Evolutionary conservation across 495 filamentous ascomycete species (phyloP), one percentile per base, ranked within the genome.

Genomic region (Lasiosphaeria ovina): DNA sequence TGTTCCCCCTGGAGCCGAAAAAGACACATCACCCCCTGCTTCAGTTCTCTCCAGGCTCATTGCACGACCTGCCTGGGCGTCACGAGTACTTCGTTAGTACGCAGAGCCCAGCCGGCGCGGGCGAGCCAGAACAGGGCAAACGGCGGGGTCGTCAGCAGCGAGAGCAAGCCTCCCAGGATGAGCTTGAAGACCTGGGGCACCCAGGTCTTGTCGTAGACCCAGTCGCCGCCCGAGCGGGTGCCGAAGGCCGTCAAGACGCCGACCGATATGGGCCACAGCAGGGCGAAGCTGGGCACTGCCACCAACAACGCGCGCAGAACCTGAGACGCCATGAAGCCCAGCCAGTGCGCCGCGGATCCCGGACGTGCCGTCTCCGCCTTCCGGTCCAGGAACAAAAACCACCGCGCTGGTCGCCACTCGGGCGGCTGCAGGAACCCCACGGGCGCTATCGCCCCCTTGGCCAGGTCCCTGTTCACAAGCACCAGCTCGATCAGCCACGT

Each of bases 111-210:
- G 6, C 76, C 78, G 11, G 71, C 73, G 48, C 75, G 67, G 34
- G 69, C 65, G 59, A 80, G 59, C 73, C 72, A 78, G 61, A 76
- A 75, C 35, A 64, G 51, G 52, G 72, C 72, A 69, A 79, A 73
- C 35, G 58, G 55, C 17, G 76, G 76, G 64, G 75, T 77, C 54
- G 65, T 66, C 42, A 74, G 55, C 58, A 76, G 48, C 36, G 68
- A 76, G 44, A 78, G 59, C 56, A 73, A 61, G 35, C 63, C 74
- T 59, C 76, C 76, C 53, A 72, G 66, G 38, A 80, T 54, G 34
- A 71, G 53, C 66, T 80, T 80, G 51, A 77, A 80, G 40, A 79
- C 48, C 62, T 76, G 56, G 34, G 74, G 77, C 58, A 68, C 62
- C 78, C 78, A 81, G 55, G 59, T 69, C 17, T 55, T 51, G 38